Conservation (phyloP, 2,329 filamentous ascomycete genomes). For the Elsinoe batatas region DNA sequence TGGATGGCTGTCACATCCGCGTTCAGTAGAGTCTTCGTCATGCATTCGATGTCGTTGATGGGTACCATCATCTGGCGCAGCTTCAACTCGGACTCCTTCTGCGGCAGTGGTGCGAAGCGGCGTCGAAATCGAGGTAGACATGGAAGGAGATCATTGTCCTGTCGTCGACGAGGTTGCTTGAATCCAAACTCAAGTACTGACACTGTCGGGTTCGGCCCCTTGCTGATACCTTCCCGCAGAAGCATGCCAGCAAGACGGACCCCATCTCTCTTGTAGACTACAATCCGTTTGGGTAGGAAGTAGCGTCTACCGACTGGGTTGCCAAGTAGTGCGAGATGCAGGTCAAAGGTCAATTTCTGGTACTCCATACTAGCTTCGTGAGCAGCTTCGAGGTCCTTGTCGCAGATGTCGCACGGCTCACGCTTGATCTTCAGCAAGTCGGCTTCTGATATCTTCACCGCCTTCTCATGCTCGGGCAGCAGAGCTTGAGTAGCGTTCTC, state of each 20-base stretch:
- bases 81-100: constrained; percentile 55
- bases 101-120: constrained; percentile 58
- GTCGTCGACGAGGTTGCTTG: constrained; percentile 52
- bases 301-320: constrained; percentile 76
- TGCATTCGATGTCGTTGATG: constrained; percentile 69
- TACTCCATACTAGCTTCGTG: constrained; percentile 76
- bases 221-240: constrained; percentile 61
- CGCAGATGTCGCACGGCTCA: constrained; percentile 72
- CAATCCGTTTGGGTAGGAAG: constrained; percentile 63
- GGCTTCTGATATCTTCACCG: constrained; percentile 82
- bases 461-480: constrained; percentile 89
- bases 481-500: constrained; percentile 95
- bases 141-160: constrained; percentile 77
- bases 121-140: constrained; percentile 64
- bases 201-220: constrained; percentile 57
- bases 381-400: constrained; percentile 66
- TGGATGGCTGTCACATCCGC: constrained; percentile 31
- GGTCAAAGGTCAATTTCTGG: constrained; percentile 65
- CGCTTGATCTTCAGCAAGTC: constrained; percentile 85
- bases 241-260: constrained; percentile 74
- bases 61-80: constrained; percentile 61
- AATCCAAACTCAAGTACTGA: constrained; percentile 71
- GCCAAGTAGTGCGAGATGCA: constrained; percentile 66
- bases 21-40: constrained; percentile 55
- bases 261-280: constrained; percentile 74